Conservation (phyloP, 2,329 filamentous ascomycete genomes). For the Dichotomopilus funicola region DNA sequence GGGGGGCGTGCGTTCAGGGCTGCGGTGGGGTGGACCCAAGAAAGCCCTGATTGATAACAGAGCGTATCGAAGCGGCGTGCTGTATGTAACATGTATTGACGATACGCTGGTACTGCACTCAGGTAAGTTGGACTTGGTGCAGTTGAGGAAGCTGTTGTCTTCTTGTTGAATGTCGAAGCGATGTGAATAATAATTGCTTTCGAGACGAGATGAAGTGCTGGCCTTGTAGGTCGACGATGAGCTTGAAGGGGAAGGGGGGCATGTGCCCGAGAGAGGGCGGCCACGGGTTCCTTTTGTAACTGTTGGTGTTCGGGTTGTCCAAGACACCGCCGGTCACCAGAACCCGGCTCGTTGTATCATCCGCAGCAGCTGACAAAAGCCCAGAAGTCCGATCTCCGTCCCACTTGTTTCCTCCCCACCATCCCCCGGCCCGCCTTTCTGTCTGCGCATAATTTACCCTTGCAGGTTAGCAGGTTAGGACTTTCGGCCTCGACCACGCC, state of each 20-base stretch:
- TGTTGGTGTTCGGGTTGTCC: constrained; percentile 22
- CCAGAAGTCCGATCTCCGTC: constrained; percentile 19
- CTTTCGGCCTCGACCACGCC: constrained; percentile 14
- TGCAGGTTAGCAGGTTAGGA: constrained; percentile 12
- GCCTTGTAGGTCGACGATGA: constrained; percentile 1
- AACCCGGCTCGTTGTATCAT: constrained; percentile 23
- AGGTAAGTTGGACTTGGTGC: background rate
- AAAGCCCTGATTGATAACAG: background rate
- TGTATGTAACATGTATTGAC: too few relatives aligned
- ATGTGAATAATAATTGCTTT: background rate
- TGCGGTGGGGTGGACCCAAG: constrained; percentile 11
- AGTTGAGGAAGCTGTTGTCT: background rate
- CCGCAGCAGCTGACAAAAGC: constrained; percentile 26
- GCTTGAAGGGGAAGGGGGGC: constrained; percentile 9
- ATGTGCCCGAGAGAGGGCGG: constrained; percentile 15
- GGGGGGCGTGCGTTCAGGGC: constrained; percentile 13
- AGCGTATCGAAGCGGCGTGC: too few relatives aligned
- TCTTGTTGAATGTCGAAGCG: background rate
- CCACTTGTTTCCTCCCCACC: background rate
- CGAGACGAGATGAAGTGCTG: background rate
- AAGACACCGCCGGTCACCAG: constrained; percentile 24
- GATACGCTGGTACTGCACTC: too few relatives aligned
- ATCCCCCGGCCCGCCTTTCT: constrained; percentile 7
- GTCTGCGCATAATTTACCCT: constrained; percentile 13
- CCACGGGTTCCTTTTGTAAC: constrained; percentile 22